These are phyloP conservation scores for Bipolaris bicolor DNA, from an alignment of 2,329 filamentous ascomycete species.

Conservation along the genomic window DNA sequence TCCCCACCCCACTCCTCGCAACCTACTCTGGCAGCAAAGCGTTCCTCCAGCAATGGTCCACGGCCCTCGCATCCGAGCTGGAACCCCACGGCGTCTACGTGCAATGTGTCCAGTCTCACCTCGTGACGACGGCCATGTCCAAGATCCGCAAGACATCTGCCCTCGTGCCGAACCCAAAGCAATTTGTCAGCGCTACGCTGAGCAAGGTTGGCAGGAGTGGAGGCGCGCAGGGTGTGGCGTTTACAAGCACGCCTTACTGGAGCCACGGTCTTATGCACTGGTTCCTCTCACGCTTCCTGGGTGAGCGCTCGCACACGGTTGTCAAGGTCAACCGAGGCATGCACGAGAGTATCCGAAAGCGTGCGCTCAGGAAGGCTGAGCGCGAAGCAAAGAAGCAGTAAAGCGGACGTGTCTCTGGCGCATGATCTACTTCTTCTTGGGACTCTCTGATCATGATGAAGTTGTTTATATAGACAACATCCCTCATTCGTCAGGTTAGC, in stretches of 20 bases:
- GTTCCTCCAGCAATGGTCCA: constrained; percentile 96
- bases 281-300: constrained; percentile 68
- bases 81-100: constrained; percentile 81
- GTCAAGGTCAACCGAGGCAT: constrained; percentile 69
- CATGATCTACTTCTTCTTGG: neutral
- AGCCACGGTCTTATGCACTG: constrained; percentile 88
- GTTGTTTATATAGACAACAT: neutral
- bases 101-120: constrained; percentile 89
- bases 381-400: constrained; percentile 74
- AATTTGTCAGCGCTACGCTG: constrained; percentile 80
- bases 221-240: constrained; percentile 76
- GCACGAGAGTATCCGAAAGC: constrained; percentile 81
- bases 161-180: constrained; percentile 79
- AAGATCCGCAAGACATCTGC: constrained; percentile 83
- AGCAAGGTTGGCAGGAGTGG: constrained; percentile 80
- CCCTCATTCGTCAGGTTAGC: neutral
- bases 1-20: constrained; percentile 88
- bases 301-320: constrained; percentile 63
- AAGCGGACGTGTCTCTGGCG: neutral
- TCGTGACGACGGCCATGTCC: constrained; percentile 95
- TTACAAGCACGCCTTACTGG: constrained; percentile 93
- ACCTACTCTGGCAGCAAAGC: constrained; percentile 98
- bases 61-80: constrained; percentile 82
- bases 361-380: constrained; percentile 83
- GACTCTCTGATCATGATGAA: neutral